Base-by-base conservation (phyloP, 805 yeast species). In the Saccharomyces kudriavzevii region DNA sequence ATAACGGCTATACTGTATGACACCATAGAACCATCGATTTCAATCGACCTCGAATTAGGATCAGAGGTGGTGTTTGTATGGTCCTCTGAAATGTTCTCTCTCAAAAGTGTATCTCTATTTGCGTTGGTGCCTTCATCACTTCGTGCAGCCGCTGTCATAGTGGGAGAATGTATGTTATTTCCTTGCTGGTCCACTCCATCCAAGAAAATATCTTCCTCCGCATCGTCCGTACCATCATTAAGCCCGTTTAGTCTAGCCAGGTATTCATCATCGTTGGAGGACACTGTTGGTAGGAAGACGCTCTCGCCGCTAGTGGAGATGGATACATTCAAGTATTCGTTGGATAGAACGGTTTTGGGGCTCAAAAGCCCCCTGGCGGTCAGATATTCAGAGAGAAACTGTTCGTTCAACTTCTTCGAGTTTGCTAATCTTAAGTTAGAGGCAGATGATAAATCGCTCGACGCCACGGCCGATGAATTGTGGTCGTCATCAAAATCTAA, bases 1-100 rank as follows among this genome's bases (percentile, higher is more conserved):
- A 80, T 70, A 1, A 81, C 72, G 0, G 81, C 85, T 57, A 81
- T 72, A 1, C 80, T 79, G 60, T 79, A 82, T 0, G 83, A 77
- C 1, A 78, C 65, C 64, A 62, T 61, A 4, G 63, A 54, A 22
- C 50, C 58, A 45, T 64, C 65, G 29, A 48, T 40, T 51, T 26
- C 31, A 31, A 26, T 40, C 11, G 35, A 31, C 11, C 30, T 11
- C 8, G 49, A 4, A 10, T 13, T 48, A n/a, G 45, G 29, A 4
- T 49, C 27, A 22, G 17, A 20, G 4, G 14, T 28, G 11, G n/a
- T 13, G 43, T 28, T 6, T 29, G 28, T n/a, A 30, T 46, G 24
- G 24, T 26, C 14, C 29, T 29, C 45, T 9, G 51, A 26, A 10
- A 25, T n/a, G 11, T 27, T n/a, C n/a, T n/a, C 20, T 11, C 47